Percentiles rank a stretch among this genome's conserved stretches.
Conservation (phyloP, 768 basidiomycete species). For the Lentinula aciculospora region DNA sequence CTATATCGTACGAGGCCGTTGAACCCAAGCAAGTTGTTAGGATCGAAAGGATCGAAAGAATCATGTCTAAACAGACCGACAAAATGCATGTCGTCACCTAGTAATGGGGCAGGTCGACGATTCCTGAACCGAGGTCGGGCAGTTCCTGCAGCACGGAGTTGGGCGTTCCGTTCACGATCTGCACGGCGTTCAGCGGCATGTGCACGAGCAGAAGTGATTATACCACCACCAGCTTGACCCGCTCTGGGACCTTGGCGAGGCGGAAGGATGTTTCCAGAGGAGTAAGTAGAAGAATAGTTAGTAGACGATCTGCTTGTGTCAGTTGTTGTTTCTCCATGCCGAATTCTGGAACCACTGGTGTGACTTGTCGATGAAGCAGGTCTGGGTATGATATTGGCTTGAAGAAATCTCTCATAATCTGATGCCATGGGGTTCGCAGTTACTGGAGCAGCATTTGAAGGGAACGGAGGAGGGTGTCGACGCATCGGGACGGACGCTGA, state of each 20-base stretch:
- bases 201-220: neutral
- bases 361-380: neutral
- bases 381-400: neutral
- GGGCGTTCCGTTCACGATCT: neutral
- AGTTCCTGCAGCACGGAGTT: neutral
- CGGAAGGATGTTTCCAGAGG: no score
- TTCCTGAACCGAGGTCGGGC: neutral
- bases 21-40: neutral
- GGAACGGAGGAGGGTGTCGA: neutral
- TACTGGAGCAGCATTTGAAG: neutral
- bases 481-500: conserved; percentile 2
- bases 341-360: neutral
- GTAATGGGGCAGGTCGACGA: neutral
- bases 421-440: neutral
- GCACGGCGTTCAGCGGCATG: neutral
- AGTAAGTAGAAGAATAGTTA: neutral
- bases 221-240: neutral
- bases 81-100: neutral
- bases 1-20: neutral
- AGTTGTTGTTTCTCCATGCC: neutral
- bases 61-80: neutral
- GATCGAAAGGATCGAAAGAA: conserved; percentile 1
- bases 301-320: no score
- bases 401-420: conserved; percentile 1
- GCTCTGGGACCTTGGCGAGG: neutral